Percentiles rank a stretch among this genome's conserved stretches.
Evolutionary conservation across 2,329 filamentous ascomycete species (phyloP).

Genomic region (Endoconidiophora polonica): DNA sequence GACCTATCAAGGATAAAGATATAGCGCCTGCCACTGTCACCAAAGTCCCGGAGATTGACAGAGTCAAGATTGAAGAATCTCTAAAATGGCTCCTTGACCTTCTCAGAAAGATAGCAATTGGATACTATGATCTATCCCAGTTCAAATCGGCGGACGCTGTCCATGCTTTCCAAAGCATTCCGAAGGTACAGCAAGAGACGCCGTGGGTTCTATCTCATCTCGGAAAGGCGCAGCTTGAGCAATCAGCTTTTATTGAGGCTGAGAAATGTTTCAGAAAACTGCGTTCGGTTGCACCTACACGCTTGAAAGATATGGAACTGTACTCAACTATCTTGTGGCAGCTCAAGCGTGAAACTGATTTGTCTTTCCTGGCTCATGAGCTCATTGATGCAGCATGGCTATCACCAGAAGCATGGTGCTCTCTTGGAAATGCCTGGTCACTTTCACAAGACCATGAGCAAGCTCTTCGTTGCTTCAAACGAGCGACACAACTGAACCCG

Average conservation of each 20-base stretch:
- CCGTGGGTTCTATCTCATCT: constrained; percentile 88
- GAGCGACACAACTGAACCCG: constrained; percentile 77
- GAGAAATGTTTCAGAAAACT: constrained; percentile 74
- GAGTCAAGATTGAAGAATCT: constrained; percentile 54
- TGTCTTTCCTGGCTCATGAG: constrained; percentile 84
- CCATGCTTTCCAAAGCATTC: constrained; percentile 53
- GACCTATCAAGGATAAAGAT: constrained; percentile 15
- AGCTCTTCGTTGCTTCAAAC: constrained; percentile 83
- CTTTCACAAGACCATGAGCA: constrained; percentile 85
- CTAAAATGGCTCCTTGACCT: constrained; percentile 63
- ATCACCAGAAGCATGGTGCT: constrained; percentile 91
- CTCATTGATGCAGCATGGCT: constrained; percentile 74
- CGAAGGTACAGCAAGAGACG: constrained; percentile 64
- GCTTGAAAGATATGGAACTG: constrained; percentile 89
- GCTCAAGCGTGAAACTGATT: constrained; percentile 75
- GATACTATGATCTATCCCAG: constrained; percentile 60
- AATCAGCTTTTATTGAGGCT: constrained; percentile 68
- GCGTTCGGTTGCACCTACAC: constrained; percentile 61
- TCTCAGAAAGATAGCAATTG: constrained; percentile 64
- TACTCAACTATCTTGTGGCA: constrained; percentile 99
- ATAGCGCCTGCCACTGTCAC: neutral
- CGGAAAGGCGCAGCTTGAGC: constrained; percentile 81
- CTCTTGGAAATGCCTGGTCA: constrained; percentile 87
- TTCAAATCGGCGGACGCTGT: constrained; percentile 69
- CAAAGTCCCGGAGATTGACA: constrained; percentile 34